Evolutionary conservation across 2,329 filamentous ascomycete species (phyloP).

Genomic region (Paracorniculantispora psalliotae): DNA sequence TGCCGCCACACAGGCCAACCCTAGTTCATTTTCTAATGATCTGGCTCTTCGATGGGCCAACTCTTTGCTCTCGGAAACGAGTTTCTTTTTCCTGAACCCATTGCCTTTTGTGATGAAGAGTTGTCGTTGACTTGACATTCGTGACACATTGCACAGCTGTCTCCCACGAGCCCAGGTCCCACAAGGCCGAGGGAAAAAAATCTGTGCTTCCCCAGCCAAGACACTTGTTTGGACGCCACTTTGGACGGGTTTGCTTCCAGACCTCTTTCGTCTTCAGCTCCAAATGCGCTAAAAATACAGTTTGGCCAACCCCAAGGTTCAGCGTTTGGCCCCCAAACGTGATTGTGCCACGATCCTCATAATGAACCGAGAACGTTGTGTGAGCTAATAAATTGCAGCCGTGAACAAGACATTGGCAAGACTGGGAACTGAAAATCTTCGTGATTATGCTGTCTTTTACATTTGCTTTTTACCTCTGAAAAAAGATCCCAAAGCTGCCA

Average conservation of each 20-base stretch:
- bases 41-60: too few relatives aligned
- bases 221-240: background rate
- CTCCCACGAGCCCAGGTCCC: background rate
- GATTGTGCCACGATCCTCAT: too few relatives aligned
- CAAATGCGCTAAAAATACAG: background rate
- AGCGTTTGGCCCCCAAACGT: background rate
- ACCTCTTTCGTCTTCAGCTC: background rate
- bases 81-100: background rate
- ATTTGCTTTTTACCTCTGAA: slow-evolving; percentile 47
- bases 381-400: too few relatives aligned
- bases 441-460: background rate
- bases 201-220: background rate
- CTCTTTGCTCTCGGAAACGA: too few relatives aligned
- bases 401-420: too few relatives aligned
- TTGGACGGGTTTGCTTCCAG: background rate
- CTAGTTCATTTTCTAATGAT: background rate
- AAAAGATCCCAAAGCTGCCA: slow-evolving; percentile 53
- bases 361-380: too few relatives aligned
- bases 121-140: background rate
- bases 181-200: background rate
- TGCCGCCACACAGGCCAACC: background rate
- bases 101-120: background rate
- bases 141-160: background rate
- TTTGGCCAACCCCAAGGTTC: background rate
- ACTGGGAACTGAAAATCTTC: background rate